Evolutionary conservation across 2,329 filamentous ascomycete genomes (phyloP).

Genomic region (Tolypocladium pustulatum): DNA sequence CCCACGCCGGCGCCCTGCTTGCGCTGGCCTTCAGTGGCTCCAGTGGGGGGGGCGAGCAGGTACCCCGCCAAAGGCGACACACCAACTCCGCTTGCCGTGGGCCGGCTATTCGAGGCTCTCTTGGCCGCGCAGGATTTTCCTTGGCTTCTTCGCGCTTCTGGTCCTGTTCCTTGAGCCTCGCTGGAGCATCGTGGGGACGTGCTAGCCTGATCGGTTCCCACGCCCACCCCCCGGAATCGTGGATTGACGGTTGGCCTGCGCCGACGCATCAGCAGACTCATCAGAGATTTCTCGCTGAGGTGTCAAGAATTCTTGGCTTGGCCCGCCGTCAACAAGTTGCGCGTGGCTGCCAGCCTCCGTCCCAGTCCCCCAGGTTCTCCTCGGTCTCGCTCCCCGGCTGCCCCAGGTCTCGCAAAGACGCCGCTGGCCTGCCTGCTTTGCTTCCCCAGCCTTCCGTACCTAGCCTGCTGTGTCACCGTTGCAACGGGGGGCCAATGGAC

Average conservation of each 20-base stretch:
- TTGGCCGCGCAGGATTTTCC: constrained; percentile 6
- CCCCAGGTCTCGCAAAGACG: not conserved
- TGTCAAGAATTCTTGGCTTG: not conserved
- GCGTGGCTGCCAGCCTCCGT: not conserved
- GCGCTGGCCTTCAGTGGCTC: not conserved
- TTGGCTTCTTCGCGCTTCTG: constrained; percentile 5
- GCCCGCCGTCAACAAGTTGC: not conserved
- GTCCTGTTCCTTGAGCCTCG: constrained; percentile 3
- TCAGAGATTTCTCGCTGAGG: constrained; percentile 9
- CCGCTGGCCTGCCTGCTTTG: not conserved
- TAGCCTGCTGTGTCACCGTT: not conserved
- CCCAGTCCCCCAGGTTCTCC: not conserved
- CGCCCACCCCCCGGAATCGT: constrained; percentile 2
- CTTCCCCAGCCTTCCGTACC: not conserved
- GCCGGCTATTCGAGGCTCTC: constrained; percentile 24
- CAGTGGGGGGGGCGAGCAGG: not conserved
- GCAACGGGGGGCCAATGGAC: not conserved
- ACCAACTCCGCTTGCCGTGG: constrained; percentile 5
- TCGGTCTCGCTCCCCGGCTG: not conserved
- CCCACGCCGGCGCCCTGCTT: not conserved
- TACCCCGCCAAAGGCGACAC: constrained; percentile 1
- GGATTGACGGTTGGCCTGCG: constrained; percentile 4
- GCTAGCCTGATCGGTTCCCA: constrained; percentile 5
- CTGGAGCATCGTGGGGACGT: constrained; percentile 1
- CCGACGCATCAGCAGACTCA: constrained; percentile 9